Percentiles rank a stretch among this genome's conserved stretches.
Evolutionary conservation across 2,329 filamentous ascomycete species (phyloP).

Genomic region (Berkeleyomyces rouxiae): DNA sequence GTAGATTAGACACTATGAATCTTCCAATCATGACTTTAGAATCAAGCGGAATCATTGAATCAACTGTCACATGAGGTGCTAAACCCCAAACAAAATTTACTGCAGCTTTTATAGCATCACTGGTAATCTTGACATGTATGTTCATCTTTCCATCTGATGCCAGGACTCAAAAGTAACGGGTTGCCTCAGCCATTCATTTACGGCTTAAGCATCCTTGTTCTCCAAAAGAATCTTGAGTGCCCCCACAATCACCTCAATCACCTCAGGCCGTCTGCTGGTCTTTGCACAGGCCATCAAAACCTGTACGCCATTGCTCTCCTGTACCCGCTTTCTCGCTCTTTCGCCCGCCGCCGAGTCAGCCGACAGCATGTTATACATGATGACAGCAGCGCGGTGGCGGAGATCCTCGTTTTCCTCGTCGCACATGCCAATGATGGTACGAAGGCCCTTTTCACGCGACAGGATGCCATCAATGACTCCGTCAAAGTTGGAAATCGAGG

Average conservation of each 20-base stretch:
- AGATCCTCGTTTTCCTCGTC: constrained; percentile 54
- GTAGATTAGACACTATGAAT: neutral
- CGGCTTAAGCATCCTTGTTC: constrained; percentile 17
- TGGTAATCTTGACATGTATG: no score
- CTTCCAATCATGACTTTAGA: no score
- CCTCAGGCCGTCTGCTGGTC: constrained; percentile 49
- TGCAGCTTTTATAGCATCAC: no score
- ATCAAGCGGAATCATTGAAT: no score
- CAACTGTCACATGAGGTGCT: no score
- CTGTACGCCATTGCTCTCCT: constrained; percentile 46
- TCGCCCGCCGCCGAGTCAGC: constrained; percentile 49
- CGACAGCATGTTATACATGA: constrained; percentile 54
- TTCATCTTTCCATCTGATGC: no score
- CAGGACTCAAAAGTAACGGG: neutral
- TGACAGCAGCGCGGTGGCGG: constrained; percentile 57
- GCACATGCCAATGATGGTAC: constrained; percentile 67
- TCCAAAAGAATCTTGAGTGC: constrained; percentile 52
- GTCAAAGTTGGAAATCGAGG: constrained; percentile 66
- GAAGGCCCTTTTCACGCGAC: constrained; percentile 52
- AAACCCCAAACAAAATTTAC: neutral
- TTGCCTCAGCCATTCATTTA: neutral
- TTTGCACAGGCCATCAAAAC: constrained; percentile 53
- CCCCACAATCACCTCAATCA: constrained; percentile 55
- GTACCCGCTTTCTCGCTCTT: constrained; percentile 42
- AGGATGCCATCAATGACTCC: constrained; percentile 55